A percentile compares a stretch with the other conserved stretches of the same genome.
These are phyloP conservation scores for Leccinum olivaceopallidum DNA, from an alignment of 768 basidiomycete genomes.

Conservation along the genomic window DNA sequence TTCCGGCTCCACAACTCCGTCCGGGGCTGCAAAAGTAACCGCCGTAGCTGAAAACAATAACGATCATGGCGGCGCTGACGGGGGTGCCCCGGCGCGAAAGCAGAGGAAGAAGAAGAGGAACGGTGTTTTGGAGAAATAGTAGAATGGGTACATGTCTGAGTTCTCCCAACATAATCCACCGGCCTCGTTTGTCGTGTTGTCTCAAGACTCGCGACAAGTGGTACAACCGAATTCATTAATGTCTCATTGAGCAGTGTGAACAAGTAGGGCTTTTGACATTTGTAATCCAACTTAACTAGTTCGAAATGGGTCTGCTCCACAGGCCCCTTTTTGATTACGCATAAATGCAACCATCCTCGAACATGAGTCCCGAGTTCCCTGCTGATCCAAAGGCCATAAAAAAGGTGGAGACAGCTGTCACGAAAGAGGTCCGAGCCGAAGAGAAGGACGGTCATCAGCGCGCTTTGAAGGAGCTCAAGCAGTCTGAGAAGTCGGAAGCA, in stretches of 20 bases:
- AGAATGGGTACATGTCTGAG: background rate
- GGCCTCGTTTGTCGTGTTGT: too few species aligned
- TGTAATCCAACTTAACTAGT: conserved; percentile 1
- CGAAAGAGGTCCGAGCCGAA: conserved; percentile 53
- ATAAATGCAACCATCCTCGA: background rate
- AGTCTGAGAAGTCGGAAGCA: conserved; percentile 51
- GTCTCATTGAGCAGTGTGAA: too few species aligned
- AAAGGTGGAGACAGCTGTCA: conserved; percentile 45
- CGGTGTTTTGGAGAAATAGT: conserved; percentile 4
- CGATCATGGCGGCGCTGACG: background rate
- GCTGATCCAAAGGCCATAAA: conserved; percentile 32
- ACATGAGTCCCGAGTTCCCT: conserved; percentile 26
- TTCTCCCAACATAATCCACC: too few species aligned
- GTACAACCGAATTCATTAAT: too few species aligned
- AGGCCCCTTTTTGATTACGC: conserved; percentile 10
- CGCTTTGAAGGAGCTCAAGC: conserved; percentile 52
- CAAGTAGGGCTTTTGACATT: too few species aligned
- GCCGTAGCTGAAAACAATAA: background rate
- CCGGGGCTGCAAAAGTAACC: background rate
- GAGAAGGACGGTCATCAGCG: conserved; percentile 46
- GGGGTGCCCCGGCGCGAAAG: conserved; percentile 19
- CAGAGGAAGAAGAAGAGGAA: conserved; percentile 21
- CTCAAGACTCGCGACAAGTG: too few species aligned
- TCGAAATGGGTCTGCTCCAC: conserved; percentile 1
- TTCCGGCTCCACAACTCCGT: background rate